Conservation (phyloP, 2,329 filamentous ascomycete species). For the Phymatotrichopsis omnivora region DNA sequence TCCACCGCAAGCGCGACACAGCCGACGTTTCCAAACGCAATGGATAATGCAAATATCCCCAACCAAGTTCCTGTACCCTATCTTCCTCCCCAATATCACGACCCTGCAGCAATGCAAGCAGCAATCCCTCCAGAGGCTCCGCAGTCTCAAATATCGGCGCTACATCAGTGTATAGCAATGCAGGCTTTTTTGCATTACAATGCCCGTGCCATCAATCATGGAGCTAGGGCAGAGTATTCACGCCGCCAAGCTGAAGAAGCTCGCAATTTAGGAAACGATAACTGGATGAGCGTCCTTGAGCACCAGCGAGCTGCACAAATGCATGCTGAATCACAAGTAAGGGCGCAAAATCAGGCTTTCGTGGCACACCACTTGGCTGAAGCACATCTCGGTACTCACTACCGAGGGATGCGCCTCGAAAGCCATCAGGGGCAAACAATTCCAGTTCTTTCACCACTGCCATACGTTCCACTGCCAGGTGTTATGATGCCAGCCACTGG, state of each 20-base stretch:
- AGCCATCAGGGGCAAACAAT: background rate
- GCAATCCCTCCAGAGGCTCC: no score
- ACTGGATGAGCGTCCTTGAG: background rate
- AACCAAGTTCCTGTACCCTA: background rate
- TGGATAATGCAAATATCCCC: background rate
- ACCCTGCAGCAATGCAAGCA: background rate
- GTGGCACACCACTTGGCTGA: background rate
- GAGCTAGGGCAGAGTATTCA: conserved; percentile 14
- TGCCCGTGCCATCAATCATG: conserved; percentile 16
- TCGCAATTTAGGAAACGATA: background rate
- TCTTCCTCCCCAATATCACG: background rate
- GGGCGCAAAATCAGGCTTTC: conserved; percentile 5
- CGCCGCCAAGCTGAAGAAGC: conserved; percentile 1
- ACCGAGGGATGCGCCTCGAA: background rate
- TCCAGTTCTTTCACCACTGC: background rate
- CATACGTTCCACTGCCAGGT: background rate
- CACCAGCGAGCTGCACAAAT: background rate
- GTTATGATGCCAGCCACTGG: background rate
- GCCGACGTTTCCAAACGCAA: no score
- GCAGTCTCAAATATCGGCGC: no score
- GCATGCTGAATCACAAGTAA: background rate
- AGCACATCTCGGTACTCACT: background rate
- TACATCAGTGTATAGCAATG: conserved; percentile 18
- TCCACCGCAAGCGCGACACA: no score
- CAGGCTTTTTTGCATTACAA: conserved; percentile 22